A percentile compares a stretch with the other conserved stretches of the same genome.
phyloP scores from a whole-genome alignment of 2,329 filamentous ascomycete species.

The Pestalotiopsis sp. region DNA sequence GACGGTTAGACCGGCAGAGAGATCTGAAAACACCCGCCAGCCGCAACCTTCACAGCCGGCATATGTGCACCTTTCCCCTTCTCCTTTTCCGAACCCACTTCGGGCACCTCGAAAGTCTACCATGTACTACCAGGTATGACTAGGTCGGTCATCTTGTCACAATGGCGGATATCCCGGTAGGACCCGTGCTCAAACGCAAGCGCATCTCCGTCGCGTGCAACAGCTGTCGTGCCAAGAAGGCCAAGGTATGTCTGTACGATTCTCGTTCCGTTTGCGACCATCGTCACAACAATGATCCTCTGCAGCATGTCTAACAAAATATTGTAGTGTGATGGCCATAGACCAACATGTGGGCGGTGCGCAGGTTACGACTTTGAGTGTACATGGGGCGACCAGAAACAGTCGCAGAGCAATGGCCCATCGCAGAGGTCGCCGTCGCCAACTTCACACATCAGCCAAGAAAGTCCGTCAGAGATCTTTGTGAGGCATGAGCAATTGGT shows the following conservation, averaged over 20 bases:
- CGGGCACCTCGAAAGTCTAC: too few species aligned
- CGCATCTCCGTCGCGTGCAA: neutral
- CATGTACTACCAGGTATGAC: too few species aligned
- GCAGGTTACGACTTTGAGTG: conserved; percentile 26
- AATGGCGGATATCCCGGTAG: neutral
- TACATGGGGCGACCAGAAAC: conserved; percentile 12
- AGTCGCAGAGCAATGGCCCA: neutral
- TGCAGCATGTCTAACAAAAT: neutral
- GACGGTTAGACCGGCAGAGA: neutral
- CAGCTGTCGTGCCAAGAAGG: neutral
- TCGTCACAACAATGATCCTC: too few species aligned
- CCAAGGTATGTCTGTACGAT: neutral
- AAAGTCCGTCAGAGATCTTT: neutral
- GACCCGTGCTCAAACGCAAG: neutral
- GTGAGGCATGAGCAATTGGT: neutral
- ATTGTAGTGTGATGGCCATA: conserved; percentile 3
- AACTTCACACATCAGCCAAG: neutral
- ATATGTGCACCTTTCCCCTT: neutral
- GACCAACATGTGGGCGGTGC: conserved; percentile 26
- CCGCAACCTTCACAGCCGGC: neutral
- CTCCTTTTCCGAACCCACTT: neutral
- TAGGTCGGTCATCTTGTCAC: conserved; percentile 6
- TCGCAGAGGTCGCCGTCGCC: neutral
- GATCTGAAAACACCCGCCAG: neutral
- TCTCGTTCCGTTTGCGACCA: too few species aligned